Conservation (phyloP, 192 early-diverging fungal genomes). For the Fimicolochytrium jonesii region DNA sequence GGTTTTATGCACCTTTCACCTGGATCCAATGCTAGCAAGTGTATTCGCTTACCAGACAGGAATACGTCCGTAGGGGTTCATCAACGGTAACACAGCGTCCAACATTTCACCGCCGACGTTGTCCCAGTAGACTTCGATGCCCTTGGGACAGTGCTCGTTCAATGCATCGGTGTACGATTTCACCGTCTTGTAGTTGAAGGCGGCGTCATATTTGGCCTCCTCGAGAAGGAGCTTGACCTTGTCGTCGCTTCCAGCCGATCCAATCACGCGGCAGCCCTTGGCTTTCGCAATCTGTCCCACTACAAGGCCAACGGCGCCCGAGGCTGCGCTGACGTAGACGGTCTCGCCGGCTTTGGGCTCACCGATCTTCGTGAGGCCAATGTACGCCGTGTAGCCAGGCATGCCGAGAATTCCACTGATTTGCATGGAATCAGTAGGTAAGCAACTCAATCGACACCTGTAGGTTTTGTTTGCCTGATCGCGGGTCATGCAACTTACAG, state of each 20-base stretch:
- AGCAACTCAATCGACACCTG: too few species aligned
- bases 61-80: conserved; percentile 67
- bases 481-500: too few species aligned
- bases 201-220: conserved; percentile 72
- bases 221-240: conserved; percentile 69
- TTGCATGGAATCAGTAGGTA: too few species aligned
- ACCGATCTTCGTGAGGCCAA: conserved; percentile 58
- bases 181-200: conserved; percentile 89
- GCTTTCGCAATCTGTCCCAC: conserved; percentile 69
- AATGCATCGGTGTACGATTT: conserved; percentile 47
- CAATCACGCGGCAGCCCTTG: conserved; percentile 76
- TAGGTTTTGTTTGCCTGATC: too few species aligned
- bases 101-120: conserved; percentile 69
- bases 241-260: conserved; percentile 76
- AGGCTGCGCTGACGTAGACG: conserved; percentile 74
- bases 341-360: conserved; percentile 79
- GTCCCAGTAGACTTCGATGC: conserved; percentile 64
- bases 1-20: too few species aligned
- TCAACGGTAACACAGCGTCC: conserved; percentile 61
- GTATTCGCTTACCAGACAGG: conserved; percentile 52
- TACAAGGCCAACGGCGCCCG: conserved; percentile 65
- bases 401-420: conserved; percentile 53
- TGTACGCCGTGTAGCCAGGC: conserved; percentile 77
- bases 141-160: conserved; percentile 61
- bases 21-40: too few species aligned